phyloP scores from a whole-genome alignment of 148 eudicot species.

The Beta vulgaris region DNA sequence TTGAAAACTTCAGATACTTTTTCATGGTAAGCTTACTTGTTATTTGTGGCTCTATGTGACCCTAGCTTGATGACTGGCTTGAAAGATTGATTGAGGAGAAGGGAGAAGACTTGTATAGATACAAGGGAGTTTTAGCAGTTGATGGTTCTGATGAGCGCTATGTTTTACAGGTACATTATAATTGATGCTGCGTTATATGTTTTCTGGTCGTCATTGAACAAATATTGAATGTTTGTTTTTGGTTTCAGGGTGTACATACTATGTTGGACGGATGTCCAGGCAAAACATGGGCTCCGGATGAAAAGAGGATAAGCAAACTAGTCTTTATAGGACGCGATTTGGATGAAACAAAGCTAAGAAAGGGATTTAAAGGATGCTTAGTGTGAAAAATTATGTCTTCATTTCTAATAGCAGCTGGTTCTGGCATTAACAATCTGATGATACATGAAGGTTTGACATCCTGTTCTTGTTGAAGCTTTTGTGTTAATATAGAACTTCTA shows the following conservation, averaged over 20 bases:
- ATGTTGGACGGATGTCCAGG: constrained; percentile 85
- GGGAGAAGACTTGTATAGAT: constrained; percentile 85
- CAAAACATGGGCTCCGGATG: constrained; percentile 75
- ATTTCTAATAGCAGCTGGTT: background rate
- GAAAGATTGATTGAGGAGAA: constrained; percentile 81
- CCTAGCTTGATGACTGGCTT: constrained; percentile 92
- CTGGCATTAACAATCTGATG: background rate
- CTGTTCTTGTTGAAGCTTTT: background rate
- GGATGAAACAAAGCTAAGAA: constrained; percentile 70
- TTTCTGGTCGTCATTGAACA: background rate
- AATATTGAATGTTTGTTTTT: background rate
- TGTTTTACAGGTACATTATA: constrained; percentile 64
- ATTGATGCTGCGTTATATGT: background rate
- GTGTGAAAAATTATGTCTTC: constrained; percentile 24
- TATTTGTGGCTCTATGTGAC: background rate
- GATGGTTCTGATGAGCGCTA: constrained; percentile 64
- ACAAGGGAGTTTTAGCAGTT: constrained; percentile 85
- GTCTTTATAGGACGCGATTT: constrained; percentile 87
- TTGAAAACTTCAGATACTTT: too few relatives aligned
- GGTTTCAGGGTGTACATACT: constrained; percentile 81
- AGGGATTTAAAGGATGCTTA: constrained; percentile 87
- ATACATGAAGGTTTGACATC: background rate
- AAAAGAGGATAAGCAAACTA: constrained; percentile 73
- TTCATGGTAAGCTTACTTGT: background rate
- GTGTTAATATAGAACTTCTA: background rate